Evolutionary conservation across 192 early-diverging fungal genomes (phyloP).

Genomic region (Coemansia sp.): DNA sequence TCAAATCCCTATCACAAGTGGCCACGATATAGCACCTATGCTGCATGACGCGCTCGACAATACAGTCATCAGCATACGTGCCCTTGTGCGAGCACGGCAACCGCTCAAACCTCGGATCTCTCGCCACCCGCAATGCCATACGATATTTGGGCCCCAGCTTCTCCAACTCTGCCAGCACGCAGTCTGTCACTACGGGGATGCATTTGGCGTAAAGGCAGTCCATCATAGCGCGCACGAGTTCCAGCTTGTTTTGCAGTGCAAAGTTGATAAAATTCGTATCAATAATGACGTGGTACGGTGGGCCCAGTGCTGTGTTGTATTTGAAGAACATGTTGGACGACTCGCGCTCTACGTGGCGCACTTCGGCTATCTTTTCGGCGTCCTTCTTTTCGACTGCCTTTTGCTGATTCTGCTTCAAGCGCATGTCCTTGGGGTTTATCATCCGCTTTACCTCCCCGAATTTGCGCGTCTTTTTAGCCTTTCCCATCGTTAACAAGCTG

Average conservation of each 20-base stretch:
- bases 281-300: constrained; percentile 94
- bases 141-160: constrained; percentile 96
- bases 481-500: constrained; percentile 59
- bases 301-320: constrained; percentile 92
- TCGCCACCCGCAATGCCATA: constrained; percentile 88
- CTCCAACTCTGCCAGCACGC: constrained; percentile 98
- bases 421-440: constrained; percentile 85
- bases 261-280: constrained; percentile 99
- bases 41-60: constrained; percentile 89
- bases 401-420: constrained; percentile 70
- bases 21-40: constrained; percentile 98
- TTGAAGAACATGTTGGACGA: constrained; percentile 83
- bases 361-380: neutral
- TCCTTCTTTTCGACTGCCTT: constrained; percentile 24
- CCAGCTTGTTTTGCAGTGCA: constrained; percentile 98
- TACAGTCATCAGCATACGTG: constrained; percentile 99
- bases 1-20: constrained; percentile 96
- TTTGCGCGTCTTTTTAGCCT: constrained; percentile 90
- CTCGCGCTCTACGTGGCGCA: constrained; percentile 42
- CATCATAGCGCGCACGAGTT: constrained; percentile 97
- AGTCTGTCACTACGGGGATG: constrained; percentile 97
- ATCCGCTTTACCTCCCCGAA: constrained; percentile 94
- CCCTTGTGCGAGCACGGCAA: constrained; percentile 96
- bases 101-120: constrained; percentile 97
- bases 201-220: constrained; percentile 98